Base-by-base conservation (phyloP, 352 stramenopile species). In the Globisporangium perplexum region DNA sequence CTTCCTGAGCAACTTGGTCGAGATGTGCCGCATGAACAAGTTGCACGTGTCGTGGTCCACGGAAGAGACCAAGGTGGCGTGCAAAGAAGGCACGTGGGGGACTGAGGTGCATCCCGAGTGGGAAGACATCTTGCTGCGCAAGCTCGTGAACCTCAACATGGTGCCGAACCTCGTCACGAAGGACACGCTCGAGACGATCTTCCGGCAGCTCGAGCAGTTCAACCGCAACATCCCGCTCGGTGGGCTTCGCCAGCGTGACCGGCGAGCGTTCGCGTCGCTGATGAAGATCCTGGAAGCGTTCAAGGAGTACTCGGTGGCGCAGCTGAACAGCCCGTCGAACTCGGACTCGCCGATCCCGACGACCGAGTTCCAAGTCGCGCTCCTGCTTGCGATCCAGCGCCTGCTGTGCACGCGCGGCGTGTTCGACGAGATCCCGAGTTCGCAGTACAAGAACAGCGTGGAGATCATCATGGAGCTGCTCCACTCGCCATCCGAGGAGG, bases 21-120 rank as follows among this genome's bases (percentile, higher is more conserved):
- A 95, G 50, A 91, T 95, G 79, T 91, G 81, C 39, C 76, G 80
- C 8, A 88, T 93, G 77, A 95, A 93, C 69, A 91, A 93, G 57
- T 53, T 93, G 24, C 84, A 95, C 49, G 74, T 95, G 31, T 78
- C 79, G 8, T 93, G 81, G 84, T 95, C 84, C 28, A 93, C 84
- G 0, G 84, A 92, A 69, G 84, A 95, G 59, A 93, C 84, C 7
- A 80, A 75, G 58, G 72, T 93, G 56, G 84, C 72, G 1, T 95
- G 84, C 62, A 95, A 95, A 55, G 84, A 93, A 71, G 84, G 84
- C 44, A 90, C 76, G 4, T 95, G 84, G 84, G 71, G 72, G 7
- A 86, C 77, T 7, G 84, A 95, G 18, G 70, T 91, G 22, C 81
- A 92, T 31, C 78, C 84, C 11, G 84, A 95, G 50, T 80, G 73